Percentiles rank a stretch among this genome's conserved stretches.
Conservation (phyloP, 805 yeast genomes). For the Monosporozyma solicola region DNA sequence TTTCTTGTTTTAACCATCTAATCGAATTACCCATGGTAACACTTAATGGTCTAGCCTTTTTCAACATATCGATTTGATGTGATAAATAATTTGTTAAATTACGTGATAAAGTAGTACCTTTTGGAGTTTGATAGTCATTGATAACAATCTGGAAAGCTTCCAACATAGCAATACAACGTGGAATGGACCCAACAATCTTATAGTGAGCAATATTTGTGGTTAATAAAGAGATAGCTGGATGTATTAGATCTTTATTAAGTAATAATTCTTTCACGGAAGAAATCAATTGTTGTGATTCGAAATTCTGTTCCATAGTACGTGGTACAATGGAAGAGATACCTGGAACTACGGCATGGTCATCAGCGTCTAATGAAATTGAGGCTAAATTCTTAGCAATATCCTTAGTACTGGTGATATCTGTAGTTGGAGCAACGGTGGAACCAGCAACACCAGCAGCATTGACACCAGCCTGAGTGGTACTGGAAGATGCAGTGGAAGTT, state of each 20-base stretch:
- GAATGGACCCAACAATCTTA: constrained; percentile 81
- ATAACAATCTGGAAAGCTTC: constrained; percentile 76
- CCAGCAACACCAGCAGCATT: background rate
- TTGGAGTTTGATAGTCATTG: constrained; percentile 73
- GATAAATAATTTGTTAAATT: constrained; percentile 81
- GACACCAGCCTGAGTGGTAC: constrained; percentile 1
- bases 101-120: constrained; percentile 75
- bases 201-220: constrained; percentile 77
- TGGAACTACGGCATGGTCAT: constrained; percentile 30
- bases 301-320: constrained; percentile 31
- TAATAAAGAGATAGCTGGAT: constrained; percentile 72
- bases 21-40: constrained; percentile 97
- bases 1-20: constrained; percentile 93
- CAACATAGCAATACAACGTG: constrained; percentile 78
- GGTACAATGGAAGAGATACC: constrained; percentile 35
- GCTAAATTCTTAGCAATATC: constrained; percentile 23
- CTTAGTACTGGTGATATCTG: constrained; percentile 4
- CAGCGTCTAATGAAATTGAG: constrained; percentile 18
- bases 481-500: background rate
- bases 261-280: constrained; percentile 28
- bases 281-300: constrained; percentile 21
- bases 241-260: constrained; percentile 48
- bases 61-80: constrained; percentile 86
- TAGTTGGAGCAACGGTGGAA: constrained; percentile 1
- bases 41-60: constrained; percentile 82